Evolutionary conservation across 345 rosid genomes (phyloP).

Genomic region (Acer negundo): DNA sequence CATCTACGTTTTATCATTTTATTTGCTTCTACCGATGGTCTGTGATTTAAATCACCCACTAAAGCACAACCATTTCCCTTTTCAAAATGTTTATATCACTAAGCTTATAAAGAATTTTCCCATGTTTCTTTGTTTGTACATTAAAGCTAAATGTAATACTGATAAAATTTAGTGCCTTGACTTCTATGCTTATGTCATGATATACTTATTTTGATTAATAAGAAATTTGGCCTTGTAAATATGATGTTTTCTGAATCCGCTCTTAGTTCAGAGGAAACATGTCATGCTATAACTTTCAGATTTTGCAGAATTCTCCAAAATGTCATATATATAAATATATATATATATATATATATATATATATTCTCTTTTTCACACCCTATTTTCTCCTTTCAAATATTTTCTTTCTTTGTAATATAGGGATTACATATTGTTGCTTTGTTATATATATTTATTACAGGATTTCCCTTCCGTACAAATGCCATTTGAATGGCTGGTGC

Average conservation of each 20-base stretch:
- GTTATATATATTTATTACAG: slow-evolving; percentile 61
- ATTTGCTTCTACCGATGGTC: neutral
- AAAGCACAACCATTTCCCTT: neutral
- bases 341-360: too few relatives aligned
- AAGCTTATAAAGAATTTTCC: neutral
- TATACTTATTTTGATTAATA: neutral
- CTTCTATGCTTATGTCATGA: neutral
- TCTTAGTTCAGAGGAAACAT: neutral
- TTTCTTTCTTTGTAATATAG: too few relatives aligned
- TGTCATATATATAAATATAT: too few relatives aligned
- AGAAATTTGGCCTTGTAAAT: neutral
- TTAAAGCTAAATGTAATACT: neutral
- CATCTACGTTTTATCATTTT: neutral
- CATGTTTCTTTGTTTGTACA: neutral
- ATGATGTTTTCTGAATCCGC: neutral
- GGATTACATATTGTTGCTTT: neutral
- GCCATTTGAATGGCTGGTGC: slow-evolving; percentile 96
- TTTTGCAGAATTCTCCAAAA: too few relatives aligned
- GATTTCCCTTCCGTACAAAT: slow-evolving; percentile 93
- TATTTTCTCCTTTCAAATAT: too few relatives aligned
- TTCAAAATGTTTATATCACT: slow-evolving; percentile 13
- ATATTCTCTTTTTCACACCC: too few relatives aligned
- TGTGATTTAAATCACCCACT: neutral
- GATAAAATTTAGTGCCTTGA: neutral
- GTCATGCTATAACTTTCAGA: too few relatives aligned